phyloP scores from a whole-genome alignment of 768 basidiomycete species.

The Trametes cinnabarina region DNA sequence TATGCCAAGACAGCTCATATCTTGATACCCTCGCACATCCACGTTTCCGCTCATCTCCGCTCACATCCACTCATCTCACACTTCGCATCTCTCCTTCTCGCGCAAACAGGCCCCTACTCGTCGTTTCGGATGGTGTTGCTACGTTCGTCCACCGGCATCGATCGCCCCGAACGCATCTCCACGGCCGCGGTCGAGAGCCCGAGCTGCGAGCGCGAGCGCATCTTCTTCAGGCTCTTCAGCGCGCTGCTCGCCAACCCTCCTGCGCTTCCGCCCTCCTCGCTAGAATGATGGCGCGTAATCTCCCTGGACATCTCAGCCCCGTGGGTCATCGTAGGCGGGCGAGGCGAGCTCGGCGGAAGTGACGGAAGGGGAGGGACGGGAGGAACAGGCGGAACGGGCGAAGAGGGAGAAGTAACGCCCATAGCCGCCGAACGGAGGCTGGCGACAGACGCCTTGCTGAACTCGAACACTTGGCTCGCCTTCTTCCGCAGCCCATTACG shows the following conservation, averaged over 20 bases:
- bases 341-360: neutral
- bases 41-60: neutral
- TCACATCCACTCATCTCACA: no score
- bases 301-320: neutral
- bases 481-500: conserved; percentile 14
- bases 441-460: conserved; percentile 13
- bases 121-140: neutral
- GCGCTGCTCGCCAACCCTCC: neutral
- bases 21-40: neutral
- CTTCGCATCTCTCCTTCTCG: no score
- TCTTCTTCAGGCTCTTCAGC: conserved; percentile 11
- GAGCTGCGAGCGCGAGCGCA: conserved; percentile 9
- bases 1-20: conserved; percentile 5
- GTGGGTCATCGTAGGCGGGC: neutral
- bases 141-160: neutral
- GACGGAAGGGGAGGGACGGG: neutral
- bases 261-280: neutral
- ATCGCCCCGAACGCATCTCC: neutral
- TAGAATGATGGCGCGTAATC: neutral
- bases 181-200: conserved; percentile 4
- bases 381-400: conserved; percentile 1
- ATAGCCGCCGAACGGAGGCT: conserved; percentile 11
- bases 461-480: conserved; percentile 19
- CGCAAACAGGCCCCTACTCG: neutral
- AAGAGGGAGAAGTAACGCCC: neutral